Base-by-base conservation (phyloP, 441 rosid genomes). In the Eutrema salsugineum region DNA sequence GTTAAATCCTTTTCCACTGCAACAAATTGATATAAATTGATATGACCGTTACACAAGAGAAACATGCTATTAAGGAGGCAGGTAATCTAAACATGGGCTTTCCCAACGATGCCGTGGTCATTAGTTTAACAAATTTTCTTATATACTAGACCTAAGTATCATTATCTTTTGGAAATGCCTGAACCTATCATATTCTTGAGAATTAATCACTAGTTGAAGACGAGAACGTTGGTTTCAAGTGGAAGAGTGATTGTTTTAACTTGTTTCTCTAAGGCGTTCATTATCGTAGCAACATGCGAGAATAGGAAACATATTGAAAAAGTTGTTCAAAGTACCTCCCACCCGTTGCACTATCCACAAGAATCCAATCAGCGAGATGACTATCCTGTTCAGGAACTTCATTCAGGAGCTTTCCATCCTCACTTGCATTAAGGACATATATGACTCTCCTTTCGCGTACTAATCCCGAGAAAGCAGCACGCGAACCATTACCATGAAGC, bases 1-100 rank as follows among this genome's bases (percentile, higher is more conserved):
- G 60, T 87, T 81, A 70, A 92, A 90, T 77, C 92, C 98, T 83
- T 80, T 87, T 36, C 99, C 98, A 73, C 91, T 89, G 89, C 79
- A 81, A 63, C 15, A 15, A 53, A 73, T 28, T 11, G 50, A 60
- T 48, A 39, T 22, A 32, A 32, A 35, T 60, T 50, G 10, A 14
- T 49, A 75, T 12, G 11, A 43, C 15, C 17, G 15, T 49, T 40
- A 12, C 6, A 16, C 14, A 46, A 47, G 69, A 60, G 69, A 40
- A 24, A 27, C 11, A 44, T 50, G 30, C 4, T 42, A 42, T 36
- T 12, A 17, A 70, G 59, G 67, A 28, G 57, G 7, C 9, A 59
- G 44, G 17, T 61, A 60, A 19, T 50, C 43, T 17, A 71, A n/a
- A 53, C 38, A 71, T 33, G 20, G 16, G 69, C 5, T 5, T 24